These are phyloP conservation scores for Bacterosira constricta DNA, from an alignment of 108 stramenopile genomes.

Conservation along the genomic window DNA sequence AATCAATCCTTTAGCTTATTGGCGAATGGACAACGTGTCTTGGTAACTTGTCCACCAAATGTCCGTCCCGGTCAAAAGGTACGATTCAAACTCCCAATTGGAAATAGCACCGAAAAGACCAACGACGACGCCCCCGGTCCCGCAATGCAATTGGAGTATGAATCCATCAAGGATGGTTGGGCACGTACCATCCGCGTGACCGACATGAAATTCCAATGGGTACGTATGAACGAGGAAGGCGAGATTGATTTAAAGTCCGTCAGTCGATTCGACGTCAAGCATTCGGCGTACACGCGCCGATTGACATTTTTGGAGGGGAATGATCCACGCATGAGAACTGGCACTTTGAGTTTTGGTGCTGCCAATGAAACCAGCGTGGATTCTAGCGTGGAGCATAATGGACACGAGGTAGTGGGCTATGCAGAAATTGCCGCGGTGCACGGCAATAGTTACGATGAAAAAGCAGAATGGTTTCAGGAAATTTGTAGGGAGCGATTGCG, in stretches of 20 bases:
- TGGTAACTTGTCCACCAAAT: constrained; percentile 91
- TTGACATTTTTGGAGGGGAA: constrained; percentile 78
- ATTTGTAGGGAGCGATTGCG: constrained; percentile 65
- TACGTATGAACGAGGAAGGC: constrained; percentile 65
- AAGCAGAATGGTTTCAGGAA: constrained; percentile 84
- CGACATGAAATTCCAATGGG: constrained; percentile 94
- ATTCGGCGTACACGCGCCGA: constrained; percentile 81
- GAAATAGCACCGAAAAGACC: constrained; percentile 16
- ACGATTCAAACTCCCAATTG: constrained; percentile 87
- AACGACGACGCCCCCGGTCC: neutral
- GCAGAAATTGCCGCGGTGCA: constrained; percentile 70
- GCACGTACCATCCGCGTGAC: constrained; percentile 77
- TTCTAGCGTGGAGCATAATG: constrained; percentile 47
- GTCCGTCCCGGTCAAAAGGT: constrained; percentile 87
- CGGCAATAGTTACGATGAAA: constrained; percentile 73
- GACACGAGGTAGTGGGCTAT: constrained; percentile 63
- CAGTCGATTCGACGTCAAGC: constrained; percentile 67
- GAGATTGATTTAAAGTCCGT: constrained; percentile 31
- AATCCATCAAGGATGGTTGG: constrained; percentile 86
- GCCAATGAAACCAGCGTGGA: constrained; percentile 83
- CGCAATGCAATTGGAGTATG: constrained; percentile 60
- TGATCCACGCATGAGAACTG: constrained; percentile 82
- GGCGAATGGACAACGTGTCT: constrained; percentile 88
- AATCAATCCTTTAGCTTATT: constrained; percentile 87
- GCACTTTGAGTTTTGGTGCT: constrained; percentile 59